These are phyloP conservation scores for Alternaria sp. DNA, from an alignment of 2,329 filamentous ascomycete species.

Conservation along the genomic window DNA sequence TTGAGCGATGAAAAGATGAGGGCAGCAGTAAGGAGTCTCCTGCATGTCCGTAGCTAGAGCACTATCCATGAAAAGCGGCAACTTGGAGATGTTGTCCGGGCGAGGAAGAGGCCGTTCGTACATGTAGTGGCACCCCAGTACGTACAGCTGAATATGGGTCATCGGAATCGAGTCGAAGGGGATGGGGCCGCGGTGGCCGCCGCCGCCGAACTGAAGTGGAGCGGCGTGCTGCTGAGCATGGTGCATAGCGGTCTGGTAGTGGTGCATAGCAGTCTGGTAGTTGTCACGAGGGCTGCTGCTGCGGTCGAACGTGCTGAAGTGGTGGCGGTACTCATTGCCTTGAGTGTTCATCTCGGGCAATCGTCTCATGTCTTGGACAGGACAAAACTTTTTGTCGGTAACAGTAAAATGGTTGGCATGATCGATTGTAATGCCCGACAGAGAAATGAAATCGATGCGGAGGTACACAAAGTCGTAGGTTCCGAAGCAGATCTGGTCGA, in stretches of 20 bases:
- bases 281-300: slow-evolving; percentile 64
- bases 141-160: slow-evolving; percentile 27
- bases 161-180: slow-evolving; percentile 39
- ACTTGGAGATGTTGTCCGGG: background rate
- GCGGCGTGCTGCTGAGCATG: slow-evolving; percentile 24
- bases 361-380: slow-evolving; percentile 72
- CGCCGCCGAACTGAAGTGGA: slow-evolving; percentile 18
- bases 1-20: too few species aligned
- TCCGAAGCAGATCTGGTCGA: slow-evolving; percentile 81
- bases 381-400: background rate
- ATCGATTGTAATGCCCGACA: slow-evolving; percentile 70
- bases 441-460: slow-evolving; percentile 79
- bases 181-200: slow-evolving; percentile 24
- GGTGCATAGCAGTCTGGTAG: slow-evolving; percentile 25
- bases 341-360: slow-evolving; percentile 76
- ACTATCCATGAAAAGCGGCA: background rate
- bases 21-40: background rate
- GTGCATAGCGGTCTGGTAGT: slow-evolving; percentile 27
- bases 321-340: slow-evolving; percentile 77
- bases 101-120: background rate
- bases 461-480: slow-evolving; percentile 96
- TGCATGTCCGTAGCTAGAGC: background rate
- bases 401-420: background rate
- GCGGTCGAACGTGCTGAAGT: slow-evolving; percentile 80
- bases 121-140: slow-evolving; percentile 16